phyloP scores from a whole-genome alignment of 345 rosid genomes.

The Psidium guajava region DNA sequence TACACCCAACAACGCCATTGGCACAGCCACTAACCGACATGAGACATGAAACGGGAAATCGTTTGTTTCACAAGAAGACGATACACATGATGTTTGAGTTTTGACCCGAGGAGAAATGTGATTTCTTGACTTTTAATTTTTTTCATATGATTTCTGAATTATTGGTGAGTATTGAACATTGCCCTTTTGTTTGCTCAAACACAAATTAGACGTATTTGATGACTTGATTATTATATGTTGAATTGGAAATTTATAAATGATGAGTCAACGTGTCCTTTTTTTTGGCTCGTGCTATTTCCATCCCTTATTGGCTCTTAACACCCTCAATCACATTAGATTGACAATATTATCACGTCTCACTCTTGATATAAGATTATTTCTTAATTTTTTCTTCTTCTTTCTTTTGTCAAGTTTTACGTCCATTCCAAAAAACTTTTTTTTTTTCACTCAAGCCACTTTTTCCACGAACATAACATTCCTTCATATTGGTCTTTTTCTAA shows the following conservation, averaged over 20 bases:
- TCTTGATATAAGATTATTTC: no score
- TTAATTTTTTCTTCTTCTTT: no score
- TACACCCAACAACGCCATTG: not conserved
- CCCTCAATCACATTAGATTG: no score
- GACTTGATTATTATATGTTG: not conserved
- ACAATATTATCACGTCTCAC: no score
- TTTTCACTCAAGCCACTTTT: no score
- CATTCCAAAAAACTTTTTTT: no score
- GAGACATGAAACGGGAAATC: not conserved
- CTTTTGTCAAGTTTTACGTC: no score
- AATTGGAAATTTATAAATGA: not conserved
- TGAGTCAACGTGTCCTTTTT: not conserved
- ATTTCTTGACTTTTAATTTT: not conserved
- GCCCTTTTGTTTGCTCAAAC: not conserved
- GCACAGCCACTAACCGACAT: not conserved
- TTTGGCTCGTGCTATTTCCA: no score
- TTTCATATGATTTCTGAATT: no score
- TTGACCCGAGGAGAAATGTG: not conserved
- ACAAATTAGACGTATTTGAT: not conserved
- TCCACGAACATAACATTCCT: no score
- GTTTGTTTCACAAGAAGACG: not conserved
- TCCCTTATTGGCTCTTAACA: no score
- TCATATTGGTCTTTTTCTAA: no score
- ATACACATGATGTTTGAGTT: rapidly evolving
- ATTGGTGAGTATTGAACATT: not conserved